Evolutionary conservation across 331 rosid genomes (phyloP), one percentile per base, ranked within the genome.

Genomic region (Rosa hybrid): DNA sequence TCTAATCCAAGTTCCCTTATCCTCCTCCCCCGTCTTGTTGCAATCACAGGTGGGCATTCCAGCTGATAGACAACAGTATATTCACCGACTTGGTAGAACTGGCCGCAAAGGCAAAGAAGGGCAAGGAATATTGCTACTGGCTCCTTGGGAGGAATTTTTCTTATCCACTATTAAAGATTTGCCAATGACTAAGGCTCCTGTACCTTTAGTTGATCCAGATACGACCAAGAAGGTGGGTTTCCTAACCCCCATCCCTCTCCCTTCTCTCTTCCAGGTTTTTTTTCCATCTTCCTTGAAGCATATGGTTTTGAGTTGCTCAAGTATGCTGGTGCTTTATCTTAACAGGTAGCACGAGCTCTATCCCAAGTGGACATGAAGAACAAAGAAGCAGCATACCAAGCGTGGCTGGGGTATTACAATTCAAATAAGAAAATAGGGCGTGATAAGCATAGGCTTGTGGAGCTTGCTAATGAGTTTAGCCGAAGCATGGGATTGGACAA

Each of bases 401-500:
- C 99, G 9, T 96, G 98, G 99, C 98, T 96, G 67, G 99, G 98
- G 68, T 96, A 93, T 85, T 96, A 96, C 80, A 93, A 93, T 82
- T 90, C 97, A 6, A 85, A 91, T 82, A 90, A 90, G 90, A 92
- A 87, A 65, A 78, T 93, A 11, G 97, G 92, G 71, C 82, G 75
- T 25, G 97, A 91, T 81, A 96, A 96, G 87, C 41, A 82, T 16
- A 89, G 69, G 85, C 90, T 96, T 23, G 98, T 91, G 68, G 97
- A 91, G 86, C 98, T 96, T 68, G 98, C 97, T 6, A 96, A 93
- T 14, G 99, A 96, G 77, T 96, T 93, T 82, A 93, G 99, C 79
- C 75, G 88, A 87, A 86, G 91, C 87, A 96, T 96, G 98, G 98
- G 98, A 64, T 91, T 96, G 34, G 97, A 90, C 78, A 93, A 64